Evolutionary conservation across 176 grass and related monocot genomes (phyloP).

Genomic region (Secale cereale): DNA sequence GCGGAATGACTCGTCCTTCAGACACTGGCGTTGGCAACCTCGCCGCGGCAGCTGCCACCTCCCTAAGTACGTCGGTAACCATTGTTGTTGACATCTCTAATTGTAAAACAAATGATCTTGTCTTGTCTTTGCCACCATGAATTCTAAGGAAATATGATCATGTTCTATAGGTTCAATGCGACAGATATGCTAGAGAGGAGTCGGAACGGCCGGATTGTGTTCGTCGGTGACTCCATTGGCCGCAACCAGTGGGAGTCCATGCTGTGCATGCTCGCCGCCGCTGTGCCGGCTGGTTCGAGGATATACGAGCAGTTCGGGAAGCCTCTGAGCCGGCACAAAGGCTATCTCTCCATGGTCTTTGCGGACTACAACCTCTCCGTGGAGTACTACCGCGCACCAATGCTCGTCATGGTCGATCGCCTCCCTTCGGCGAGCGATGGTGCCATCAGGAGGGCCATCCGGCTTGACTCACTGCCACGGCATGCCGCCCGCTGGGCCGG

Average conservation of each 20-base stretch:
- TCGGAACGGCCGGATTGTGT: slow-evolving; percentile 34
- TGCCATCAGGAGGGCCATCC: background rate
- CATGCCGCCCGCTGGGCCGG: slow-evolving; percentile 11
- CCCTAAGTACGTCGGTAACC: slow-evolving; percentile 28
- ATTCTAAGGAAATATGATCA: background rate
- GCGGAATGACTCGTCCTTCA: slow-evolving; percentile 27
- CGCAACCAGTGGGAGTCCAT: slow-evolving; percentile 48
- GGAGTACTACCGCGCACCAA: slow-evolving; percentile 28
- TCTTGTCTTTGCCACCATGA: too few relatives aligned
- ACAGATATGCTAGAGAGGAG: slow-evolving; percentile 38
- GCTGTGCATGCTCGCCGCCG: slow-evolving; percentile 35
- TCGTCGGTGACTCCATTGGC: slow-evolving; percentile 34
- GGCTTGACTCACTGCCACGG: slow-evolving; percentile 14
- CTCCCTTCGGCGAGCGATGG: background rate
- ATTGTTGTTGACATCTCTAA: background rate
- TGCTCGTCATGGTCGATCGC: slow-evolving; percentile 33
- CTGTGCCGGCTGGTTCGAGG: background rate
- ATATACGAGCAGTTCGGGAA: slow-evolving; percentile 32
- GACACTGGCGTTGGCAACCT: slow-evolving; percentile 50
- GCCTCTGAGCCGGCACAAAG: slow-evolving; percentile 36
- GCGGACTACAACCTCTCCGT: slow-evolving; percentile 15
- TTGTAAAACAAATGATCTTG: background rate
- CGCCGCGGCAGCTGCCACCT: slow-evolving; percentile 27
- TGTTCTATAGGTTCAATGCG: slow-evolving; percentile 19
- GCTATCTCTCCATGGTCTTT: slow-evolving; percentile 37